These are phyloP conservation scores for Boletus tylopilopsis DNA, from an alignment of 768 basidiomycete genomes.

Conservation along the genomic window DNA sequence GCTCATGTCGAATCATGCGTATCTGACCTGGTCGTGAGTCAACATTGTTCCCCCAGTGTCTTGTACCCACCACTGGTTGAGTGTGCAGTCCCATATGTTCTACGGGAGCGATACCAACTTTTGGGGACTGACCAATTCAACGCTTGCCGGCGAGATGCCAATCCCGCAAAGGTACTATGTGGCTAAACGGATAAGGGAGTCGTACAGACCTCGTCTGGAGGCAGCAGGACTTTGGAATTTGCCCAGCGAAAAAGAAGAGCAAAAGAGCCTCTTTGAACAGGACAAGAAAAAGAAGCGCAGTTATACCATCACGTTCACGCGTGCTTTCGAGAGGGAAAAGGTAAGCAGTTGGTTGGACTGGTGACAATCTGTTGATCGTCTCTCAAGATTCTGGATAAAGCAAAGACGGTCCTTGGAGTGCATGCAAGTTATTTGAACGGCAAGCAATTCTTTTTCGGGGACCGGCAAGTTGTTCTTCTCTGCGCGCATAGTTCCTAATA, in stretches of 20 bases:
- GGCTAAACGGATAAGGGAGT: constrained; percentile 55
- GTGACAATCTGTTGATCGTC: constrained; percentile 2
- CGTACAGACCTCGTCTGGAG: constrained; percentile 56
- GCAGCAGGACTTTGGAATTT: constrained; percentile 60
- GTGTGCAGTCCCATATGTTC: constrained; percentile 53
- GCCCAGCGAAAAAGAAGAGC: constrained; percentile 39
- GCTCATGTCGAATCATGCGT: constrained; percentile 63
- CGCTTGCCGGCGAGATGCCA: constrained; percentile 54
- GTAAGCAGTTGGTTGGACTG: constrained; percentile 20
- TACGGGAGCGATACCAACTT: constrained; percentile 67
- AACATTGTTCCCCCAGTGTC: not conserved
- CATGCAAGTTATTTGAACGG: constrained; percentile 53
- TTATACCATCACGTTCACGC: constrained; percentile 40
- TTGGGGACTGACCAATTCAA: constrained; percentile 48
- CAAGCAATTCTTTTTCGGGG: constrained; percentile 48
- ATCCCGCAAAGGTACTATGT: constrained; percentile 75
- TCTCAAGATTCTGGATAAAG: constrained; percentile 56
- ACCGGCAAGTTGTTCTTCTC: constrained; percentile 36
- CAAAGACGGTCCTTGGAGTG: constrained; percentile 52
- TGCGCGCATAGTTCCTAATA: not conserved
- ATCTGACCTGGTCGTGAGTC: constrained; percentile 68
- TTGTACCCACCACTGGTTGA: constrained; percentile 7
- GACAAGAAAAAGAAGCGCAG: constrained; percentile 32
- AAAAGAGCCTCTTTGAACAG: constrained; percentile 32
- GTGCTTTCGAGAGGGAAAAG: constrained; percentile 63